Percentiles rank a stretch among this genome's conserved stretches.
Evolutionary conservation across 306 rosid species (phyloP).

Genomic region (Trichosanthes cucumerina): DNA sequence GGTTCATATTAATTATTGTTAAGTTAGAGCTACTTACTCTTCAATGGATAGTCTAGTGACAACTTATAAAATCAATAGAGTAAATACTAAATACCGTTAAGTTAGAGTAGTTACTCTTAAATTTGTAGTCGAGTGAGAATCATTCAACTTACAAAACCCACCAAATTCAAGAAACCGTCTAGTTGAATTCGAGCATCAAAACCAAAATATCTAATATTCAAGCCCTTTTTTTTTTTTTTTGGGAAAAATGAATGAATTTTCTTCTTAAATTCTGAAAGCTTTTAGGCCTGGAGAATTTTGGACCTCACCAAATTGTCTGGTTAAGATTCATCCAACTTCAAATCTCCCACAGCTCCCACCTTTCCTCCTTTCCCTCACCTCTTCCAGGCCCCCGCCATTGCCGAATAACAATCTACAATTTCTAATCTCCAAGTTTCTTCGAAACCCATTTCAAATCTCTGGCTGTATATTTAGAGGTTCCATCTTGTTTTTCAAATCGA

Average conservation of each 20-base stretch:
- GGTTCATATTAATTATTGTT: no score
- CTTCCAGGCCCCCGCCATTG: conserved; percentile 17
- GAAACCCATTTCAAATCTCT: conserved; percentile 22
- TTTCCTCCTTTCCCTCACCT: conserved; percentile 15
- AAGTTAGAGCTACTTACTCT: no score
- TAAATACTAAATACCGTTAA: no score
- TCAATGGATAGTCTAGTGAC: no score
- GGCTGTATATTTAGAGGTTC: conserved; percentile 9
- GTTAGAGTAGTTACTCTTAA: no score
- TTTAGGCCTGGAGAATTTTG: conserved; percentile 17
- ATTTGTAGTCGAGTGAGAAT: no score
- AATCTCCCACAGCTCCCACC: conserved; percentile 19
- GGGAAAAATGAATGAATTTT: background rate
- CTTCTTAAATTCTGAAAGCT: background rate
- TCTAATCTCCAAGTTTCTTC: conserved; percentile 21
- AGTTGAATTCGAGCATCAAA: background rate
- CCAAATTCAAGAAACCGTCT: conserved; percentile 1
- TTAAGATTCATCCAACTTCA: conserved; percentile 35
- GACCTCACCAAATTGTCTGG: conserved; percentile 53
- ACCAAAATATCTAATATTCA: background rate
- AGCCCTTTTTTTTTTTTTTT: background rate
- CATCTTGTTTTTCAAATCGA: conserved; percentile 6
- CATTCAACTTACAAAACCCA: background rate
- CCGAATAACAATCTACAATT: conserved; percentile 34
- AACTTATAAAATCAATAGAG: no score